Base-by-base conservation (phyloP, 2,329 filamentous ascomycete genomes). In the Colletotrichum caudatum region DNA sequence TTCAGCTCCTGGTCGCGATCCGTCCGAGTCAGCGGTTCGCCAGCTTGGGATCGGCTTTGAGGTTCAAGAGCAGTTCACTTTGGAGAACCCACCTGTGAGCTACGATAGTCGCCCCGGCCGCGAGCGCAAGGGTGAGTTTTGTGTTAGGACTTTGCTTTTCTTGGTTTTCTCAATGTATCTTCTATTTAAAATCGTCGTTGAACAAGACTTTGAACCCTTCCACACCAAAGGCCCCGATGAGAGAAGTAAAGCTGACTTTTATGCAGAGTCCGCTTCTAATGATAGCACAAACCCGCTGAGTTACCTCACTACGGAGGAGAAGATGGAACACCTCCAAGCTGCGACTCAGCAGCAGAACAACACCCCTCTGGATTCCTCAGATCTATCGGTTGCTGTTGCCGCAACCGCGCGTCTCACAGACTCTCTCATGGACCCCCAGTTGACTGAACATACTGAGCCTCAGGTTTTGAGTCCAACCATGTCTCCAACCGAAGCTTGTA, bases 61-160 rank as follows among this genome's bases (percentile, higher is more conserved):
- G 73, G 77, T 89, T 14, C 87, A 90, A 48, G 88, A 90, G 58
- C 87, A 90, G 54, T 90, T 87, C 76, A 87, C 87, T 2, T 77
- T 89, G 5, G 88, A 90, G 29, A 87, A 90, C 63, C 85, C 87
- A 1, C 85, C 88, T 1, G 76, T 84, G 20, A 84, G 80, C 76
- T 87, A 88, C 57, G 87, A 88, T 51, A 78, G 77, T 56, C 78
- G 79, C 16, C 73, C 77, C 51, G 37, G 57, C 9, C 75, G 78
- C n/a, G 79, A 81, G 35, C 80, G 76, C 44, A 82, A 83, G 77
- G 76, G 84, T 84, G 75, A 72, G 80, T 74, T 58, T 33, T 16
- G 7, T 23, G 26, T 41, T 60, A 20, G 1, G 5, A 26, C 54
- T 23, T 9, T 41, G 11, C 46, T 12, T 41, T 41, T 33, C 53